phyloP scores from a whole-genome alignment of 2,329 filamentous ascomycete genomes.

The Talaromyces sp. region DNA sequence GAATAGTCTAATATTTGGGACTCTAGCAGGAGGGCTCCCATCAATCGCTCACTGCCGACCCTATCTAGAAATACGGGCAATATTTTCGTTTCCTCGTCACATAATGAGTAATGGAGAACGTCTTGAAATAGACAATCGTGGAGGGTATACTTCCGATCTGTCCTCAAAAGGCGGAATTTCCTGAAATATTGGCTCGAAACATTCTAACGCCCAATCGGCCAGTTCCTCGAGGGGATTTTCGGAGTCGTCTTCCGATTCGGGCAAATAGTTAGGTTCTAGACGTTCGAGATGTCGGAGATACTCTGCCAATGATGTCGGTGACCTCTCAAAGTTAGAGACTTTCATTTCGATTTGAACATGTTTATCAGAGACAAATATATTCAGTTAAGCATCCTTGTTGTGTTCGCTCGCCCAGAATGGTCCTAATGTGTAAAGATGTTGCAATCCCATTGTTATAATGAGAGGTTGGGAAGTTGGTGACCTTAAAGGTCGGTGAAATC shows the following conservation, averaged over 20 bases:
- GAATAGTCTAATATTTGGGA: constrained; percentile 20
- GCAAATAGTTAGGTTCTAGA: constrained; percentile 22
- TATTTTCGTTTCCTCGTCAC: not conserved
- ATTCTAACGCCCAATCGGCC: too few relatives aligned
- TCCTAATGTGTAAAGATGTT: constrained; percentile 18
- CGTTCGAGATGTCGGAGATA: constrained; percentile 23
- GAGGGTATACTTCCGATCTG: too few relatives aligned
- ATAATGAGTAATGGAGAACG: constrained; percentile 7
- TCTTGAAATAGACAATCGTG: too few relatives aligned
- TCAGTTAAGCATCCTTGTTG: constrained; percentile 22
- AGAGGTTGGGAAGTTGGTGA: not conserved
- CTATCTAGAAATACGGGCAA: not conserved
- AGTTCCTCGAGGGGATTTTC: too few relatives aligned
- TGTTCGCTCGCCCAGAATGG: constrained; percentile 19
- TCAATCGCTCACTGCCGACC: not conserved
- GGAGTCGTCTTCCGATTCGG: constrained; percentile 13
- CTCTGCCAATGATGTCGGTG: constrained; percentile 19
- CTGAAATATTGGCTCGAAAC: too few relatives aligned
- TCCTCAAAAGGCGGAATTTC: too few relatives aligned
- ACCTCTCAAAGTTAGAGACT: constrained; percentile 20
- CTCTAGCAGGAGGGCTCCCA: not conserved
- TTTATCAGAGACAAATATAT: constrained; percentile 23
- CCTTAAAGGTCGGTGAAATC: too few relatives aligned
- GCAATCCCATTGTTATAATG: not conserved
- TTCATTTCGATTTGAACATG: constrained; percentile 22